Evolutionary conservation across 352 stramenopile species (phyloP).

Genomic region (Phytophthora melonis): DNA sequence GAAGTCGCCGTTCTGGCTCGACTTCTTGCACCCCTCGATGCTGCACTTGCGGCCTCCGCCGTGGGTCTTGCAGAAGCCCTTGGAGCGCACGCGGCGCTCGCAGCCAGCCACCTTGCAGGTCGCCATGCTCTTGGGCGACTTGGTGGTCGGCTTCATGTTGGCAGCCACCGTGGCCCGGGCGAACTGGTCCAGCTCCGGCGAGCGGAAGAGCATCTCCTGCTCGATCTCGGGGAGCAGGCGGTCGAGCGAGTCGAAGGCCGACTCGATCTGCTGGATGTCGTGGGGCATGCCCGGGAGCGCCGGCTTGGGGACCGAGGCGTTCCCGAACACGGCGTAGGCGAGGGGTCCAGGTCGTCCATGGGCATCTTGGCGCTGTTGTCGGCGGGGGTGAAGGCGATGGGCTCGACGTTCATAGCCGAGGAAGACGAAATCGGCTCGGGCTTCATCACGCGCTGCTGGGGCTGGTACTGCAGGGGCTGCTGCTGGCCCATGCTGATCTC

Average conservation of each 20-base stretch:
- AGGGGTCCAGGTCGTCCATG: slow-evolving; percentile 72
- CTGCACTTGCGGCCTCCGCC: slow-evolving; percentile 84
- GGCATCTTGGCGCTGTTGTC: slow-evolving; percentile 46
- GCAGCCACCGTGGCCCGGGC: slow-evolving; percentile 45
- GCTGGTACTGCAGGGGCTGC: slow-evolving; percentile 50
- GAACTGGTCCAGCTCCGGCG: slow-evolving; percentile 47
- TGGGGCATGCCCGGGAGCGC: slow-evolving; percentile 39
- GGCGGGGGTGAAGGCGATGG: slow-evolving; percentile 62
- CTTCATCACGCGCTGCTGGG: slow-evolving; percentile 39
- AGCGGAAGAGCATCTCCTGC: slow-evolving; percentile 69
- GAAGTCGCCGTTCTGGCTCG: slow-evolving; percentile 87
- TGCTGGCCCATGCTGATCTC: slow-evolving; percentile 74
- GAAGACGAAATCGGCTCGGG: slow-evolving; percentile 33
- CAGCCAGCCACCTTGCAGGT: slow-evolving; percentile 72
- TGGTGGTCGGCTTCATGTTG: slow-evolving; percentile 34
- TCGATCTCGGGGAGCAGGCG: slow-evolving; percentile 73
- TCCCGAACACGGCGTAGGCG: slow-evolving; percentile 67
- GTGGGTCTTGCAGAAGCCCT: slow-evolving; percentile 90
- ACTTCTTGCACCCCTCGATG: slow-evolving; percentile 89
- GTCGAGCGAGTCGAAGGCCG: slow-evolving; percentile 80
- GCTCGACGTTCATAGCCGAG: slow-evolving; percentile 61
- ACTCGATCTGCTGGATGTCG: slow-evolving; percentile 76
- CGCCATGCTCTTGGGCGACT: slow-evolving; percentile 68
- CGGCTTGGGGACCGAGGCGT: slow-evolving; percentile 19
- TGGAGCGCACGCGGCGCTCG: slow-evolving; percentile 75